These are phyloP conservation scores for Mycena indigotica DNA, from an alignment of 768 basidiomycete species.

Conservation along the genomic window DNA sequence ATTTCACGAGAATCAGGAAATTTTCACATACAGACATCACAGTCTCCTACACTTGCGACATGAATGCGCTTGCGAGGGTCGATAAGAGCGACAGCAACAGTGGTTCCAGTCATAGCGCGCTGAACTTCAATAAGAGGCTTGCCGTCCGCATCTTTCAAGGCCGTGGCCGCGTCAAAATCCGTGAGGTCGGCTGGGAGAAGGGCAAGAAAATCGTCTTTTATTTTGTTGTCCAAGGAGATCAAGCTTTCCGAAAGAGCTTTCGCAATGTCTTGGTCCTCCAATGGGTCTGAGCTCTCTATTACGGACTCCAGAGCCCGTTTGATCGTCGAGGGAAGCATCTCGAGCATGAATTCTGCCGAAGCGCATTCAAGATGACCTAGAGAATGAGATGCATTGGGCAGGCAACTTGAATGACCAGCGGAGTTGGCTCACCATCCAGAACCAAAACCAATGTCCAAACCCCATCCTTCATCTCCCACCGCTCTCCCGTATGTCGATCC, in stretches of 20 bases:
- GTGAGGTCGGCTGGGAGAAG: not conserved
- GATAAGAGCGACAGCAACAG: conserved; percentile 17
- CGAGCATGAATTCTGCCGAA: not conserved
- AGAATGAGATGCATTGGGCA: no score
- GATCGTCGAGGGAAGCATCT: not conserved
- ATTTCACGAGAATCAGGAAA: fast-evolving
- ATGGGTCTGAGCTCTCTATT: not conserved
- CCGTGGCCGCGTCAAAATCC: not conserved
- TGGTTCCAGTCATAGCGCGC: conserved; percentile 17
- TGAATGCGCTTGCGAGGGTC: conserved; percentile 14
- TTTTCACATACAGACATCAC: conserved; percentile 10
- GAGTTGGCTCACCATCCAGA: not conserved
- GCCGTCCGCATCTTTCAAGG: not conserved
- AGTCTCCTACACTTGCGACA: conserved; percentile 22
- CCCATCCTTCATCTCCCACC: not conserved
- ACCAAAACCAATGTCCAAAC: not conserved
- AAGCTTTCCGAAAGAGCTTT: not conserved
- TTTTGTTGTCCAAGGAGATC: not conserved
- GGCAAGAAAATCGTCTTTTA: not conserved
- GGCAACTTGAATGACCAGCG: not conserved
- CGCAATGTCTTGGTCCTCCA: not conserved
- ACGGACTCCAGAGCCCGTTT: not conserved
- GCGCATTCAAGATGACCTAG: not conserved
- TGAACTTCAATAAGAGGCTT: conserved; percentile 6
- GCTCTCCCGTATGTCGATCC: not conserved